A percentile compares a stretch with the other conserved stretches of the same genome.
Conservation (phyloP, 352 stramenopile species). For the Peronosclerospora sorghi region DNA sequence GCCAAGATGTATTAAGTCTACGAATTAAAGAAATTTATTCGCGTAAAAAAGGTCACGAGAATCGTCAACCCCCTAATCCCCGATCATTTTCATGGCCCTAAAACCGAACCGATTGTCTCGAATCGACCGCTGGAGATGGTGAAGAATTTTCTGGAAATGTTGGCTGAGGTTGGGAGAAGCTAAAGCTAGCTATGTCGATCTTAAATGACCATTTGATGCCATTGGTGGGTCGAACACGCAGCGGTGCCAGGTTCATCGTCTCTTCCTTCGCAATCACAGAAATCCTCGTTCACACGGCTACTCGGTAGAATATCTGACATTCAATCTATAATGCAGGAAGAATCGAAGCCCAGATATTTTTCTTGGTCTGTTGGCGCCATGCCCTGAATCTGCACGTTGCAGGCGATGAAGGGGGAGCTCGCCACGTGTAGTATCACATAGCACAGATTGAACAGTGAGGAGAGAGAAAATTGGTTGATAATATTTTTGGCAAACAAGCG, state of each 20-base stretch:
- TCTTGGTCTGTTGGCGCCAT: slow-evolving; percentile 27
- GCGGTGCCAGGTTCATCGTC: slow-evolving; percentile 83
- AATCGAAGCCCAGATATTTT: slow-evolving; percentile 9
- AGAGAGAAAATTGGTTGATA: slow-evolving; percentile 8
- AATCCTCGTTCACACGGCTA: slow-evolving; percentile 85
- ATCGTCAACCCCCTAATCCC: too few species aligned
- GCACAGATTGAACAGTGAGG: neutral
- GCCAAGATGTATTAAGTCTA: too few species aligned
- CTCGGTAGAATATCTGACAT: slow-evolving; percentile 20
- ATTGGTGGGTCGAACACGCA: slow-evolving; percentile 66
- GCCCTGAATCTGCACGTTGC: slow-evolving; percentile 21
- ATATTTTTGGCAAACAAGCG: neutral
- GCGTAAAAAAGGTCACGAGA: too few species aligned
- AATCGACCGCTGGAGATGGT: too few species aligned
- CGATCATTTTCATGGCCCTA: too few species aligned
- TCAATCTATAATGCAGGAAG: slow-evolving; percentile 29
- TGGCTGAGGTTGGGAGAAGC: too few species aligned
- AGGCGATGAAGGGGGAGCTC: neutral
- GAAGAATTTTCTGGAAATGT: too few species aligned
- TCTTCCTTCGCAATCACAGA: slow-evolving; percentile 88
- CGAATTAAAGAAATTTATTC: too few species aligned
- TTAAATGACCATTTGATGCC: too few species aligned
- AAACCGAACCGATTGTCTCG: too few species aligned
- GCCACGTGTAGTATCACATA: slow-evolving; percentile 1
- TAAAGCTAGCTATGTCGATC: too few species aligned